A percentile compares a stretch with the other conserved stretches of the same genome.
Conservation (phyloP, 1,284 basidiomycete genomes). For the Cutaneotrichosporon sp. region DNA sequence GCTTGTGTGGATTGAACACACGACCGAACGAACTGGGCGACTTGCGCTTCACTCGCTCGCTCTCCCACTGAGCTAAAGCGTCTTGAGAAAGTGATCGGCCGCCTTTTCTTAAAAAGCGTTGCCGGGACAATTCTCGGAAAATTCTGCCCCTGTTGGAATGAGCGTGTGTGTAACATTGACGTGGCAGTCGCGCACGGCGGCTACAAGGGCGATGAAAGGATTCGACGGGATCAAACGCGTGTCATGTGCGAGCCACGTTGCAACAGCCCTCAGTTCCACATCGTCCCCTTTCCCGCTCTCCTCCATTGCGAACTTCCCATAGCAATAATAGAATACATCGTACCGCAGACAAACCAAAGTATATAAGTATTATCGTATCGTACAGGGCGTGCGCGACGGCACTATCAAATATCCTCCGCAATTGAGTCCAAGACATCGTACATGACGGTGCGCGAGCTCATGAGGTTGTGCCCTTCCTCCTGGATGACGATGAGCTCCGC, state of each 20-base stretch:
- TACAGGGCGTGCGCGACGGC: background rate
- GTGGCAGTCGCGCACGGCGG: too few relatives aligned
- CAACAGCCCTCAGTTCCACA: too few relatives aligned
- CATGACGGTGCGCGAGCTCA: constrained; percentile 83
- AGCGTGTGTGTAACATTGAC: too few relatives aligned
- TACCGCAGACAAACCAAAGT: background rate
- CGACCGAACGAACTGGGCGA: constrained; percentile 1
- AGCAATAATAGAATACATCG: too few relatives aligned
- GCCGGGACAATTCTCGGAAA: too few relatives aligned
- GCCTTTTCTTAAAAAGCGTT: too few relatives aligned
- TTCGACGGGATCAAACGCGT: too few relatives aligned
- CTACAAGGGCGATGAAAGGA: too few relatives aligned
- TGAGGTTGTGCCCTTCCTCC: constrained; percentile 83
- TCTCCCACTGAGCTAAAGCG: constrained; percentile 4
- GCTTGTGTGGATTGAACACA: constrained; percentile 4
- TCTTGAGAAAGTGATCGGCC: background rate
- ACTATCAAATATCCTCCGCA: constrained; percentile 33
- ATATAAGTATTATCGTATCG: background rate
- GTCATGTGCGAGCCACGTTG: too few relatives aligned
- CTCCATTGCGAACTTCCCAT: too few relatives aligned
- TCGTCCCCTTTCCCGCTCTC: too few relatives aligned
- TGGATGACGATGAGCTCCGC: constrained; percentile 76
- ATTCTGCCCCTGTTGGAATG: too few relatives aligned
- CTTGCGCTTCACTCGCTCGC: constrained; percentile 1
- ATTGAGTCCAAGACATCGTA: constrained; percentile 74